Evolutionary conservation across 352 stramenopile genomes (phyloP).

Genomic region (Phytopythium boreale): DNA sequence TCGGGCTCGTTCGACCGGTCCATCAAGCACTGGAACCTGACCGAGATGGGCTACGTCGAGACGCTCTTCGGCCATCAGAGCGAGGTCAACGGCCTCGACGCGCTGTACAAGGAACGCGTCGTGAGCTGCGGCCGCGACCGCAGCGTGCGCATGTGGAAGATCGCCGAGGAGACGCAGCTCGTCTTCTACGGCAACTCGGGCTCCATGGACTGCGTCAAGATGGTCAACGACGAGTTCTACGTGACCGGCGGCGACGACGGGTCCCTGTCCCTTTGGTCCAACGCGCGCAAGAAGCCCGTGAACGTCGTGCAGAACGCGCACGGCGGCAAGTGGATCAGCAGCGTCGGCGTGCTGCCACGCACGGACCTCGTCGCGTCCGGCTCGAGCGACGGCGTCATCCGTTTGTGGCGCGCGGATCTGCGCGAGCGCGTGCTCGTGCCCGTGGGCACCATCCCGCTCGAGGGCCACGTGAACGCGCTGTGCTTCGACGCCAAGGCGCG

Average conservation of each 20-base stretch:
- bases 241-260: slow-evolving; percentile 90
- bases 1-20: slow-evolving; percentile 90
- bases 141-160: slow-evolving; percentile 95
- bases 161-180: slow-evolving; percentile 93
- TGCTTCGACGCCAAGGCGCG: slow-evolving; percentile 76
- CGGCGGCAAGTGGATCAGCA: slow-evolving; percentile 89
- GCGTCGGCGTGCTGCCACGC: slow-evolving; percentile 83
- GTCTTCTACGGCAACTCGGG: slow-evolving; percentile 91
- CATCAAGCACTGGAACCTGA: slow-evolving; percentile 95
- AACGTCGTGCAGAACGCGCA: slow-evolving; percentile 83
- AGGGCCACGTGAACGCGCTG: slow-evolving; percentile 70
- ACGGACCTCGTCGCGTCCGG: slow-evolving; percentile 91
- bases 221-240: slow-evolving; percentile 92
- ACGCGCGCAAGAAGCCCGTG: slow-evolving; percentile 92
- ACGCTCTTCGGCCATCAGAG: slow-evolving; percentile 93
- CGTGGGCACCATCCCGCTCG: slow-evolving; percentile 72
- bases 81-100: slow-evolving; percentile 89
- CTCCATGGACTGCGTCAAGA: slow-evolving; percentile 91
- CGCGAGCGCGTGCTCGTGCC: slow-evolving; percentile 55
- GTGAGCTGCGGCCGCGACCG: slow-evolving; percentile 90
- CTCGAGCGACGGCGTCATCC: slow-evolving; percentile 89
- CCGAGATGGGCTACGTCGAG: slow-evolving; percentile 94
- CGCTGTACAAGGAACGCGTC: slow-evolving; percentile 87
- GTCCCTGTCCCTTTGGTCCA: slow-evolving; percentile 91
- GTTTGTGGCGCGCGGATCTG: slow-evolving; percentile 89